Percentiles rank a stretch among this genome's conserved stretches.
phyloP scores from a whole-genome alignment of 306 rosid genomes.

The Rosa rugosa region DNA sequence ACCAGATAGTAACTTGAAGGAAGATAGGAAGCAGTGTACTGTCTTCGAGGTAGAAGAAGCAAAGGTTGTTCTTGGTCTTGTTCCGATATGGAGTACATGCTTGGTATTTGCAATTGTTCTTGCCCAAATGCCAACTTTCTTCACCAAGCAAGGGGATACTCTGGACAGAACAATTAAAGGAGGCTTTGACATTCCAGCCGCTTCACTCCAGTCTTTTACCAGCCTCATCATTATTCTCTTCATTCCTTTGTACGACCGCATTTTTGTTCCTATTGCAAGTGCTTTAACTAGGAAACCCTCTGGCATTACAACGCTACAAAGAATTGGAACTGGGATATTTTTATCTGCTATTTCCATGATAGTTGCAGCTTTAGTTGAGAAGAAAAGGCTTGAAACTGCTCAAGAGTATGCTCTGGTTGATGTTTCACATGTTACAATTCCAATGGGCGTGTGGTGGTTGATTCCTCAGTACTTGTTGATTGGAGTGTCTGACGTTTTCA shows the following conservation, averaged over 20 bases:
- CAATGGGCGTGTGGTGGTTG: slow-evolving; percentile 68
- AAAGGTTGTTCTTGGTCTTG: slow-evolving; percentile 33
- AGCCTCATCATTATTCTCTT: slow-evolving; percentile 28
- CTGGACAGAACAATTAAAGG: slow-evolving; percentile 41
- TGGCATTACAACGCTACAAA: slow-evolving; percentile 57
- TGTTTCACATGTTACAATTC: slow-evolving; percentile 39
- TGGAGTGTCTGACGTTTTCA: slow-evolving; percentile 49
- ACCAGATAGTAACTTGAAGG: slow-evolving; percentile 10
- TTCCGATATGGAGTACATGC: slow-evolving; percentile 41
- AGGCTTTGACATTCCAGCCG: slow-evolving; percentile 43
- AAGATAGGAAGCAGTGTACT: slow-evolving; percentile 18
- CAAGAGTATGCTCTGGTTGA: slow-evolving; percentile 43
- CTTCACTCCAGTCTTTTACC: slow-evolving; percentile 47
- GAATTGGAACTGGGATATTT: slow-evolving; percentile 61
- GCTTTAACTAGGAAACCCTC: slow-evolving; percentile 41
- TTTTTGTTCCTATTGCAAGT: slow-evolving; percentile 50
- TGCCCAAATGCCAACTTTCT: slow-evolving; percentile 43
- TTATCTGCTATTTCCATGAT: slow-evolving; percentile 32
- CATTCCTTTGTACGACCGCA: slow-evolving; percentile 46
- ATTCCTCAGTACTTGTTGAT: slow-evolving; percentile 51
- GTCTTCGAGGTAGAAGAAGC: slow-evolving; percentile 43
- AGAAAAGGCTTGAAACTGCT: slow-evolving; percentile 48
- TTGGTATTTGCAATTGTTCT: slow-evolving; percentile 29
- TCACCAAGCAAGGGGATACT: slow-evolving; percentile 44
- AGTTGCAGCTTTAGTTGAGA: slow-evolving; percentile 52